Evolutionary conservation across 2,329 filamentous ascomycete species (phyloP).

Genomic region (Pseudomassariella vexata): DNA sequence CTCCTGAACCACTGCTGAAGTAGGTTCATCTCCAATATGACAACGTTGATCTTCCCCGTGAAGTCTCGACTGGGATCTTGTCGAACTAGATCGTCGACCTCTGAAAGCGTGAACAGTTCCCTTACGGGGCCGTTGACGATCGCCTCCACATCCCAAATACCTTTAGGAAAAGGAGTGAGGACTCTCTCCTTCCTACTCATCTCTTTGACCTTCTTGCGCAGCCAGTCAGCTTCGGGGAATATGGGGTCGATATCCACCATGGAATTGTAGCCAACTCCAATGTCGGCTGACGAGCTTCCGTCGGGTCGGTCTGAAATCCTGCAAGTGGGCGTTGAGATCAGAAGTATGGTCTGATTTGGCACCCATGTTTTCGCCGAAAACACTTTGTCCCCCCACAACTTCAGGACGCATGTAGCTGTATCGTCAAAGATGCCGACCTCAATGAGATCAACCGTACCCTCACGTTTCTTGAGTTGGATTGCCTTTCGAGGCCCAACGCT

Average conservation of each 20-base stretch:
- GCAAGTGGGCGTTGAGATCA: slow-evolving; percentile 39
- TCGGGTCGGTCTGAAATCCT: slow-evolving; percentile 5
- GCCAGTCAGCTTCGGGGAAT: slow-evolving; percentile 46
- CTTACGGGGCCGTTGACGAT: slow-evolving; percentile 24
- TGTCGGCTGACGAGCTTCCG: slow-evolving; percentile 9
- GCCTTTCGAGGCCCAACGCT: slow-evolving; percentile 47
- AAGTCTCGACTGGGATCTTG: slow-evolving; percentile 24
- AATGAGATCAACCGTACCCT: slow-evolving; percentile 37
- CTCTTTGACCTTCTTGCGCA: slow-evolving; percentile 41
- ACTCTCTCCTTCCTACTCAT: slow-evolving; percentile 43
- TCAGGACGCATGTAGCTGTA: slow-evolving; percentile 46
- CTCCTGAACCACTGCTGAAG: slow-evolving; percentile 21
- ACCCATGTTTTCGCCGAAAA: slow-evolving; percentile 36
- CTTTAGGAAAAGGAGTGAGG: slow-evolving; percentile 40
- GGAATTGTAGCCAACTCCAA: slow-evolving; percentile 31
- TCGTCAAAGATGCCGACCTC: slow-evolving; percentile 53
- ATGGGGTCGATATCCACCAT: slow-evolving; percentile 52
- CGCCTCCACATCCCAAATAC: slow-evolving; percentile 28
- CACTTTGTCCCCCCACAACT: slow-evolving; percentile 47
- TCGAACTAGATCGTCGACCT: slow-evolving; percentile 35
- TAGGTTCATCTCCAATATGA: slow-evolving; percentile 26
- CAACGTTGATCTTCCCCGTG: slow-evolving; percentile 31
- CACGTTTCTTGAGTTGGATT: slow-evolving; percentile 39
- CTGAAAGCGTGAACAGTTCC: slow-evolving; percentile 33
- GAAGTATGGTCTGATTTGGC: slow-evolving; percentile 41